These are phyloP conservation scores for Jatropha curcas DNA, from an alignment of 345 rosid species.

Conservation along the genomic window DNA sequence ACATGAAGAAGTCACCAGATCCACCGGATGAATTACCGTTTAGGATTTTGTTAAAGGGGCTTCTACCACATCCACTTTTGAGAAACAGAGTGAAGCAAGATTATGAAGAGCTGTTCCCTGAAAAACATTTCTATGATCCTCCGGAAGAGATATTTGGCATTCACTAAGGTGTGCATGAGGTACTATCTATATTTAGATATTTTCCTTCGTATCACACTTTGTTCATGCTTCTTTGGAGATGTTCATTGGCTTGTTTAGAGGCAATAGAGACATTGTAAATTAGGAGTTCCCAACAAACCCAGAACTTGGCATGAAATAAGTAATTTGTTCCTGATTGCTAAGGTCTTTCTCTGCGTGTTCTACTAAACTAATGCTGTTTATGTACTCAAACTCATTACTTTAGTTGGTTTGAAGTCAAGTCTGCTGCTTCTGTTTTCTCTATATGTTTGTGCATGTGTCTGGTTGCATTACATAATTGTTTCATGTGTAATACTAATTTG, in stretches of 20 bases:
- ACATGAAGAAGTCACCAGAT: slow-evolving; percentile 89
- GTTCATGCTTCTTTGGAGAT: neutral
- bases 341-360: neutral
- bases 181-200: neutral
- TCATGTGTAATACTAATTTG: neutral
- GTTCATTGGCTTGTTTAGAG: neutral
- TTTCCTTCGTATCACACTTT: neutral
- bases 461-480: neutral
- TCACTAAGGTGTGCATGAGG: slow-evolving; percentile 42
- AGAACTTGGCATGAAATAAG: neutral
- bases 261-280: neutral
- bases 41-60: slow-evolving; percentile 85
- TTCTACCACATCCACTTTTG: slow-evolving; percentile 80
- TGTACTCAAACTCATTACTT: neutral
- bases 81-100: slow-evolving; percentile 92
- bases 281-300: neutral
- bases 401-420: neutral
- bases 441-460: no score
- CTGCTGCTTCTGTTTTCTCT: neutral
- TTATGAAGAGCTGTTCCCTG: slow-evolving; percentile 88
- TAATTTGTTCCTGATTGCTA: neutral
- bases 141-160: slow-evolving; percentile 88
- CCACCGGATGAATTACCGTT: slow-evolving; percentile 91
- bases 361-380: neutral
- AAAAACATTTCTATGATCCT: slow-evolving; percentile 83